Evolutionary conservation across 257 asterid species (phyloP).

Genomic region (Datura wrightii): DNA sequence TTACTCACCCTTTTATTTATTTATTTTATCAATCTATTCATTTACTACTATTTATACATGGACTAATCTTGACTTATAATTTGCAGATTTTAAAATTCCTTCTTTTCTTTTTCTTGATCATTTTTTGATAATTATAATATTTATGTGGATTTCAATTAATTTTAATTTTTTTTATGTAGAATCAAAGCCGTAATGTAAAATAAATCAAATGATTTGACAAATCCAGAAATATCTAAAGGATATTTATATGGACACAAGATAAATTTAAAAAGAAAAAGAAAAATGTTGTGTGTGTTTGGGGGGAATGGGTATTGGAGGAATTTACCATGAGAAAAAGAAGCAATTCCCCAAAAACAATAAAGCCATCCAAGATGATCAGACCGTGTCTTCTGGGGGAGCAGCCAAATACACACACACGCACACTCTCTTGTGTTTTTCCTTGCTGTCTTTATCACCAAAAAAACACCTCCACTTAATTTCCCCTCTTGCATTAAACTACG

Average conservation of each 20-base stretch:
- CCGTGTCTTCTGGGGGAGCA: conserved; percentile 39
- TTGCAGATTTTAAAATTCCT: neutral
- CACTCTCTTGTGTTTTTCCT: neutral
- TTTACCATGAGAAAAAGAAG: conserved; percentile 11
- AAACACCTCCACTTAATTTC: neutral
- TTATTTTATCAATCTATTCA: neutral
- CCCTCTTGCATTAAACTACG: neutral
- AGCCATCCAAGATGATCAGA: conserved; percentile 36
- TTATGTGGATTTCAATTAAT: too few species aligned
- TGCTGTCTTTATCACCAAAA: neutral
- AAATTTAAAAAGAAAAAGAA: neutral
- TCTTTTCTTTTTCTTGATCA: neutral
- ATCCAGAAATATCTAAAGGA: too few species aligned
- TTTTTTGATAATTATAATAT: too few species aligned
- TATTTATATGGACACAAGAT: too few species aligned
- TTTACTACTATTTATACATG: neutral
- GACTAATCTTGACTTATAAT: neutral
- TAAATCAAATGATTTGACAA: too few species aligned
- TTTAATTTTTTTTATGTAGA: too few species aligned
- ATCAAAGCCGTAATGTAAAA: too few species aligned
- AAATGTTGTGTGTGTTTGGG: neutral
- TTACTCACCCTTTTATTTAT: neutral
- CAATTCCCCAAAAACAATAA: conserved; percentile 34
- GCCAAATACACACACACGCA: neutral
- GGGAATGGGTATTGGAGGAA: neutral